phyloP scores from a whole-genome alignment of 768 basidiomycete species.

The Panaeolus cyanescens region DNA sequence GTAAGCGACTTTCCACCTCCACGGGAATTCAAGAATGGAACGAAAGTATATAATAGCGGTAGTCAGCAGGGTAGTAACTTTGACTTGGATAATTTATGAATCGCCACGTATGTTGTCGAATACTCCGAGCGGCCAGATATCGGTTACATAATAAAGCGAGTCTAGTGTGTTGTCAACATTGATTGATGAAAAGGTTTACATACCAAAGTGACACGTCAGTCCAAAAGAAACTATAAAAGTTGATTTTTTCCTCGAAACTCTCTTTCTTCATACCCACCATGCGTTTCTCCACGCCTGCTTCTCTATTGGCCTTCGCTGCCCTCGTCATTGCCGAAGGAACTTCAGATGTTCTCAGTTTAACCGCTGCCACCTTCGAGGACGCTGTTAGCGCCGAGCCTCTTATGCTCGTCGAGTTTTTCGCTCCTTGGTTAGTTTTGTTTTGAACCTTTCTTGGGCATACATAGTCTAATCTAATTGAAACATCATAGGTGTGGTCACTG shows the following conservation, averaged over 20 bases:
- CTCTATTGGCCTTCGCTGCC: conserved; percentile 51
- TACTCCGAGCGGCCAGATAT: conserved; percentile 18
- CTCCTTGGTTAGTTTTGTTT: conserved; percentile 61
- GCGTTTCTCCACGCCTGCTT: conserved; percentile 64
- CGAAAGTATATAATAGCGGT: conserved; percentile 65
- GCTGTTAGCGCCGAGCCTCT: conserved; percentile 67
- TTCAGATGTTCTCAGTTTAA: conserved; percentile 85
- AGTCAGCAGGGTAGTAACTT: conserved; percentile 73
- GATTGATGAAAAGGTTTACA: conserved; percentile 1
- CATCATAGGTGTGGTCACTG: conserved; percentile 93
- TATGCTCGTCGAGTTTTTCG: conserved; percentile 94
- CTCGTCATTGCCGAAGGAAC: conserved; percentile 55
- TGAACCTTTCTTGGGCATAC: no score
- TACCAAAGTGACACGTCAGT: conserved; percentile 55
- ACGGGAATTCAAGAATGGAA: conserved; percentile 52
- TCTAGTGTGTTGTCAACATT: neutral
- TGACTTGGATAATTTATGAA: conserved; percentile 45
- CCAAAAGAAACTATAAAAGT: conserved; percentile 12
- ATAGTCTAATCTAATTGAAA: no score
- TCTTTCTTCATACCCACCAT: conserved; percentile 42
- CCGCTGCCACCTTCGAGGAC: conserved; percentile 65
- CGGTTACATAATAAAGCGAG: conserved; percentile 22
- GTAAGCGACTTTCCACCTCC: conserved; percentile 80
- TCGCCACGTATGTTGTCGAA: conserved; percentile 4
- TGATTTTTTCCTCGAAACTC: conserved; percentile 23